These are phyloP conservation scores for Tetrahymena borealis DNA, from an alignment of 73 alveolate species.

Conservation along the genomic window DNA sequence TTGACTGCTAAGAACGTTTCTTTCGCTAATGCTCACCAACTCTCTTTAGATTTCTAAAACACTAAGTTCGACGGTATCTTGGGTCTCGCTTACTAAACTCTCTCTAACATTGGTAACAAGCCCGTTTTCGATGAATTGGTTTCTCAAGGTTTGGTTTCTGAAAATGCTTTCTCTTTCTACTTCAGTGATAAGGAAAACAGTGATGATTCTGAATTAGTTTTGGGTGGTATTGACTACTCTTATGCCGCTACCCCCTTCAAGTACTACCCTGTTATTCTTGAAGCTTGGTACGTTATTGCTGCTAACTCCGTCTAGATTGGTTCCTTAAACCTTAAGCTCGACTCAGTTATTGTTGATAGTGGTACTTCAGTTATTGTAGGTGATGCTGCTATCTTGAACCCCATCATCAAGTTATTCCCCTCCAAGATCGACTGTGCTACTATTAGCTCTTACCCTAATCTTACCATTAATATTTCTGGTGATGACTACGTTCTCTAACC, in stretches of 20 bases:
- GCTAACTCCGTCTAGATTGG: slow-evolving; percentile 56
- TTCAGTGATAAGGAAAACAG: slow-evolving; percentile 45
- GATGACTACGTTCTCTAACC: slow-evolving; percentile 37
- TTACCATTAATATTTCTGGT: slow-evolving; percentile 55
- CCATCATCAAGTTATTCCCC: slow-evolving; percentile 24
- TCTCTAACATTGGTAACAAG: slow-evolving; percentile 45
- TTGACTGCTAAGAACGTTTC: slow-evolving; percentile 30
- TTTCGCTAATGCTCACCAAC: slow-evolving; percentile 58
- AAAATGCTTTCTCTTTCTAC: slow-evolving; percentile 66
- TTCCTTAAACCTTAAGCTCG: slow-evolving; percentile 44
- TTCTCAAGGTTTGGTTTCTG: slow-evolving; percentile 38
- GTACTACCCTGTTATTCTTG: slow-evolving; percentile 57
- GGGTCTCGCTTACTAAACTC: slow-evolving; percentile 70
- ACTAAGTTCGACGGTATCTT: slow-evolving; percentile 68
- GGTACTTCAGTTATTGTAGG: slow-evolving; percentile 74
- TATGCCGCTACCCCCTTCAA: slow-evolving; percentile 52
- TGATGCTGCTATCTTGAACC: slow-evolving; percentile 42
- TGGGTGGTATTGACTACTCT: slow-evolving; percentile 60
- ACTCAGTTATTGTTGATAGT: slow-evolving; percentile 69
- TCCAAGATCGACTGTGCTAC: slow-evolving; percentile 39
- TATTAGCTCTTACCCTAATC: slow-evolving; percentile 20
- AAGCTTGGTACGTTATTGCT: slow-evolving; percentile 51
- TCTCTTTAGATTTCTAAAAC: slow-evolving; percentile 41
- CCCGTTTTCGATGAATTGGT: slow-evolving; percentile 66
- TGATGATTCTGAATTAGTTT: slow-evolving; percentile 54